Evolutionary conservation across 768 basidiomycete genomes (phyloP), one percentile per base, ranked within the genome.

Genomic region (Clavaria fumosa): DNA sequence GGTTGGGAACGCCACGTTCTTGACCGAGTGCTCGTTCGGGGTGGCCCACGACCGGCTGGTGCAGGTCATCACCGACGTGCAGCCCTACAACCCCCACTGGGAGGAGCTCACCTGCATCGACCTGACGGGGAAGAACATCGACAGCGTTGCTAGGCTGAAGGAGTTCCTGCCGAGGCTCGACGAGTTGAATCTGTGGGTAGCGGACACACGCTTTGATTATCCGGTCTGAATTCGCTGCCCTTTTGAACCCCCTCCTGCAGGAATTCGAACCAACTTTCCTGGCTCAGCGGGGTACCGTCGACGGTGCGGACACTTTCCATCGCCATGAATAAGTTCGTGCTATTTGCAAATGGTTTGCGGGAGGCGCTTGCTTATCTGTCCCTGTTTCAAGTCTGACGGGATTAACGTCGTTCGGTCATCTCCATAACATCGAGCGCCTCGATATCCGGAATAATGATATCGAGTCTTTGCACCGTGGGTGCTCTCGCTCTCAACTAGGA

Each of bases 11-110:
- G 64, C 53, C 30, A 69, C 70, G 4, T 70, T 93, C 61, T 63
- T 97, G 45, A 97, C 93, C 7, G 91, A 97, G 52, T 96, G 91
- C 52, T 96, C 91, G 28, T 99, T 99, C 53, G 88, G 74, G 11
- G 77, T 96, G 31, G 72, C 89, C n/a, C 85, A 86, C 49, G 93
- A 96, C 53, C 71, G 73, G 31, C 70, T 99, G 4, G 80, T 97
- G 2, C 74, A 84, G 54, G 76, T 85, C 48, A 86, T 99, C 51
- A 96, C 91, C 30, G 90, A 96, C 49, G 75, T 90, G 9, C 80
- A 90, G 51, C 89, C 91, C 14, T 95, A 84, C 56, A 86, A 90
- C 51, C 89, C 91, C 17, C 69, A 85, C 52, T 99, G 95, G 95
- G 91, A 96, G 48, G 64, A 70, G 27, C 58, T 99, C 42, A 62